A percentile compares a stretch with the other conserved stretches of the same genome.
phyloP scores from a whole-genome alignment of 805 yeast species.

The Jamesozyma rosinii region DNA sequence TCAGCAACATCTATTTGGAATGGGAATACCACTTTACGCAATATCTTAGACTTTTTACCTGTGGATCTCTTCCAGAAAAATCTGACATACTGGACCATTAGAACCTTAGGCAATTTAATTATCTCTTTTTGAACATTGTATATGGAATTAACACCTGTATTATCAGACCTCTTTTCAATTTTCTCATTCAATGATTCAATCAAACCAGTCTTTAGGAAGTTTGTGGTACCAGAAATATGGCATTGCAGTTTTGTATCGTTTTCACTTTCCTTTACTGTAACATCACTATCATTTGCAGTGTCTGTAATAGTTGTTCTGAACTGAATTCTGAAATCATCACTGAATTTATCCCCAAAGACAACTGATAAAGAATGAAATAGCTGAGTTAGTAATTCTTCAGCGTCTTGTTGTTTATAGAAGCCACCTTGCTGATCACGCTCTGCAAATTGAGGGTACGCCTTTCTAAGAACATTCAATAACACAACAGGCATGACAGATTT shows the following conservation, averaged over 20 bases:
- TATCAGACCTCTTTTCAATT: constrained; percentile 67
- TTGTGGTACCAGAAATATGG: constrained; percentile 78
- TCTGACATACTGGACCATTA: constrained; percentile 87
- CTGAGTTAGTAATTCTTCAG: constrained; percentile 90
- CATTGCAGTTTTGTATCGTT: constrained; percentile 67
- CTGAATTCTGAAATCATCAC: constrained; percentile 54
- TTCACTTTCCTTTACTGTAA: constrained; percentile 42
- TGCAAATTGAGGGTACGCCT: constrained; percentile 77
- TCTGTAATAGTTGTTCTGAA: constrained; percentile 60
- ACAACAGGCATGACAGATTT: constrained; percentile 57
- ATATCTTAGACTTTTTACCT: constrained; percentile 80
- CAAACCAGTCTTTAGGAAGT: constrained; percentile 81
- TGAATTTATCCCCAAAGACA: constrained; percentile 38
- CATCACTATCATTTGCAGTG: constrained; percentile 43
- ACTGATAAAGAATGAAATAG: constrained; percentile 46
- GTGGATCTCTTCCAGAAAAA: constrained; percentile 95
- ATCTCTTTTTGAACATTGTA: constrained; percentile 54
- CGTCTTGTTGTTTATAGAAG: constrained; percentile 87
- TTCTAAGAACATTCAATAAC: constrained; percentile 57
- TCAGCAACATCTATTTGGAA: constrained; percentile 84
- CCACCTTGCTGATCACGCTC: constrained; percentile 64
- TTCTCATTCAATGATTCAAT: constrained; percentile 63
- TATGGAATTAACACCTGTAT: constrained; percentile 58
- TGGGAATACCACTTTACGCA: constrained; percentile 91
- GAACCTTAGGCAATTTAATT: constrained; percentile 72